Conservation (phyloP, 148 eudicot species). For the Chenopodium album region DNA sequence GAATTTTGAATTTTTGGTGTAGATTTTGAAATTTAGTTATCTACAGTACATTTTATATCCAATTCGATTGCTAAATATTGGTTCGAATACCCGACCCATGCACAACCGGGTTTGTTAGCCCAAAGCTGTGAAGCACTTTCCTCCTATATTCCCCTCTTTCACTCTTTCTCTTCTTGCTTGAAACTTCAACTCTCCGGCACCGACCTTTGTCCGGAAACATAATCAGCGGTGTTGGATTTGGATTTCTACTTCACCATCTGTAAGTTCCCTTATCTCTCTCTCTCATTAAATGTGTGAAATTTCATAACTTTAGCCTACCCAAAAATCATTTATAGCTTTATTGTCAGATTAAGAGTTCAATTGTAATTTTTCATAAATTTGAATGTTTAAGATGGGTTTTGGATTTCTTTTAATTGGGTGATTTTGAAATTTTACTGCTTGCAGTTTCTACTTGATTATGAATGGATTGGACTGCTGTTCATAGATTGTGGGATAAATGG, state of each 20-base stretch:
- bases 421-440: slow-evolving; percentile 6
- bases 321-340: background rate
- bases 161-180: background rate
- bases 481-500: slow-evolving; percentile 88
- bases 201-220: background rate
- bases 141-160: background rate
- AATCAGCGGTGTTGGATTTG: background rate
- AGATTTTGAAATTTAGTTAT: too few species aligned
- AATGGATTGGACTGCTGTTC: slow-evolving; percentile 81
- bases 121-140: background rate
- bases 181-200: background rate
- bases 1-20: too few species aligned
- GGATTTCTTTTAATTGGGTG: background rate
- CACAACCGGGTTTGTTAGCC: background rate
- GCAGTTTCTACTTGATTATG: slow-evolving; percentile 24
- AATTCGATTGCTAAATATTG: too few species aligned
- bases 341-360: background rate
- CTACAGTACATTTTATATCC: too few species aligned
- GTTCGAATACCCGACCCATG: too few species aligned
- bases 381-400: background rate
- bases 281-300: background rate
- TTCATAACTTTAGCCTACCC: background rate
- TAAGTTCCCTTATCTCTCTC: background rate
- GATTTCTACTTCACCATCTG: background rate
- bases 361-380: too few species aligned